Evolutionary conservation across 257 asterid species (phyloP).

Genomic region (Agastache rugosa): DNA sequence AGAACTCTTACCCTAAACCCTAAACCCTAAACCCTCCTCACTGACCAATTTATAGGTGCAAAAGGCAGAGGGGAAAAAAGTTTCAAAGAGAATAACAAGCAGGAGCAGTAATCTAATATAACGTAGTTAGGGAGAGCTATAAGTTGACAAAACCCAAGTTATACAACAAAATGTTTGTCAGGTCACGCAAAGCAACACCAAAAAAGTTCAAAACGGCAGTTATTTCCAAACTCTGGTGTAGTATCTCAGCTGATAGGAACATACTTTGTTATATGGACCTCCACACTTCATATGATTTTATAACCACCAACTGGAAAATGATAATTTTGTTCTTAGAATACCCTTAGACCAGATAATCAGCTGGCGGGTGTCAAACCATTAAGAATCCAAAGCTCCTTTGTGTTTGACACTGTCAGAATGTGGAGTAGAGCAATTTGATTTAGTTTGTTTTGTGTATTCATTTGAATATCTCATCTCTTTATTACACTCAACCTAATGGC

Average conservation of each 20-base stretch:
- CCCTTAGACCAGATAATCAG: neutral
- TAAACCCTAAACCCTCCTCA: too few species aligned
- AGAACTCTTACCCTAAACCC: too few species aligned
- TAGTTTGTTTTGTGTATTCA: neutral
- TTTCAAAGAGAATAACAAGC: neutral
- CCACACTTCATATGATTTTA: neutral
- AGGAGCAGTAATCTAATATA: slow-evolving; percentile 14
- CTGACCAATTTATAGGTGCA: slow-evolving; percentile 6
- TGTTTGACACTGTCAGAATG: neutral
- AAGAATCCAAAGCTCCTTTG: neutral
- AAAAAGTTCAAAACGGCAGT: neutral
- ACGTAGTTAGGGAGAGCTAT: neutral
- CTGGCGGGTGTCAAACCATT: neutral
- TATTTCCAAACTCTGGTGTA: neutral
- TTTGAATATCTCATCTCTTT: neutral
- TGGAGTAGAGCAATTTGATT: neutral
- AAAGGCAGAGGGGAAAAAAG: neutral
- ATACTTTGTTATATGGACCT: neutral
- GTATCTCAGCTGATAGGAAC: neutral
- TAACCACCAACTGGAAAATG: slow-evolving; percentile 7
- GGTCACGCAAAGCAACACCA: slow-evolving; percentile 1
- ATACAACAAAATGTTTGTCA: slow-evolving; percentile 12
- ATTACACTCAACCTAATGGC: neutral
- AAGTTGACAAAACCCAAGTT: slow-evolving; percentile 22
- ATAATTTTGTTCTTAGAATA: slow-evolving; percentile 8